Evolutionary conservation across 257 asterid species (phyloP), one percentile per base, ranked within the genome.

Genomic region (Solanum gandarillasii): DNA sequence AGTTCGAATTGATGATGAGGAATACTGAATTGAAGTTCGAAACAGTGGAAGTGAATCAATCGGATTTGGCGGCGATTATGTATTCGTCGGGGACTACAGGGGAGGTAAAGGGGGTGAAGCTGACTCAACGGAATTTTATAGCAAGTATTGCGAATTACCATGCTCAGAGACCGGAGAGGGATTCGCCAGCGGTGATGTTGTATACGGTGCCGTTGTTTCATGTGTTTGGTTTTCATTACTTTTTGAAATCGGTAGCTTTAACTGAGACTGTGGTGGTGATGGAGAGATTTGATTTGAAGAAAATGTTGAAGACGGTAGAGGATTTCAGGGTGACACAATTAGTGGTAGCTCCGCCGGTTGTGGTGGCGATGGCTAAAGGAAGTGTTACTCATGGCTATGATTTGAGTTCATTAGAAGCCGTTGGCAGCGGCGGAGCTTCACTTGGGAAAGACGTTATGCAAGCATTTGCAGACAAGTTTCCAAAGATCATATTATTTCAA

Each of bases 71-170:
- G 62, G 96, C 93, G 58, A 91, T 94, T 48, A 85, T 94, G 36
- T 94, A 89, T 71, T 94, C 98, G 11, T 93, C 95, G 6, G 95
- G 98, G 46, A 94, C 96, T n/a, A 93, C 95, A 25, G 98, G 98
- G 75, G 83, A 60, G 35, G 91, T 89, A 84, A 94, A 94, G 67
- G 96, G 95, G 38, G 96, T 93, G 62, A 90, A 83, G 27, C 12
- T 93, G 29, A 90, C 92, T 87, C 95, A 92, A 76, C 89, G 92
- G 87, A 94, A 93, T 38, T 91, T 94, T 14, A 93, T 94, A 13
- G 90, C 93, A 2, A n/a, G 43, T 1, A 43, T 72, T 46, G 92
- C 93, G 18, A 67, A 48, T 71, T 67, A 27, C 68, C 86, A 89
- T 18, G 74, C 78, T 48, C 70, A 86, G 68, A 74, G 85, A 16